Evolutionary conservation across 495 filamentous ascomycete species (phyloP).

Genomic region (Apiosordaria backusii): DNA sequence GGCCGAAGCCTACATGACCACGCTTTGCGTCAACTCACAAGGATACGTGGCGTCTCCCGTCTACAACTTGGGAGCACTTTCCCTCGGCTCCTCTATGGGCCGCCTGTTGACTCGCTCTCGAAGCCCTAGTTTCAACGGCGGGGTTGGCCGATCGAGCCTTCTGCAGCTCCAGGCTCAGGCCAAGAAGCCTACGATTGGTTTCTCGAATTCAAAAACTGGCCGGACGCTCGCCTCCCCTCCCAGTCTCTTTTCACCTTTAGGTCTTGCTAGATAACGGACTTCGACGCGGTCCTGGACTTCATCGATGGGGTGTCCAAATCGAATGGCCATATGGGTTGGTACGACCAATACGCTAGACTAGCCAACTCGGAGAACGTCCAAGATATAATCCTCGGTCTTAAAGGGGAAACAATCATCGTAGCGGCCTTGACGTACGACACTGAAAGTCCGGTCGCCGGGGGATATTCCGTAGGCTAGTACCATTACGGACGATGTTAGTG

Average conservation of each 20-base stretch:
- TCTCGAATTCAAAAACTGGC: conserved; percentile 52
- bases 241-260: conserved; percentile 41
- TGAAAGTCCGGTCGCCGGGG: conserved; percentile 47
- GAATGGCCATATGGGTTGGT: conserved; percentile 50
- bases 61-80: conserved; percentile 60
- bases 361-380: conserved; percentile 42
- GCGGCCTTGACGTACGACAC: conserved; percentile 54
- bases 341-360: conserved; percentile 51
- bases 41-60: conserved; percentile 50
- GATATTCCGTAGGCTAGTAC: conserved; percentile 58
- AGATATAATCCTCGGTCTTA: conserved; percentile 48
- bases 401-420: conserved; percentile 47
- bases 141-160: conserved; percentile 51
- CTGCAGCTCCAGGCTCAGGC: conserved; percentile 42
- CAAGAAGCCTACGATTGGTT: conserved; percentile 55
- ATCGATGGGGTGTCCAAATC: conserved; percentile 44
- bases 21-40: conserved; percentile 49
- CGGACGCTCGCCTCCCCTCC: conserved; percentile 33
- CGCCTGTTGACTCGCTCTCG: conserved; percentile 44
- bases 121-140: conserved; percentile 58
- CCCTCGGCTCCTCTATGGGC: conserved; percentile 57
- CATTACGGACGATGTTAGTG: conserved; percentile 55
- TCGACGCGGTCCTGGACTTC: conserved; percentile 49
- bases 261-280: conserved; percentile 49
- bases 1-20: conserved; percentile 56